Percentiles rank a stretch among this genome's conserved stretches.
Evolutionary conservation across 371 early-diverging fungal genomes (phyloP).

Genomic region (Lichtheimia hyalospora): DNA sequence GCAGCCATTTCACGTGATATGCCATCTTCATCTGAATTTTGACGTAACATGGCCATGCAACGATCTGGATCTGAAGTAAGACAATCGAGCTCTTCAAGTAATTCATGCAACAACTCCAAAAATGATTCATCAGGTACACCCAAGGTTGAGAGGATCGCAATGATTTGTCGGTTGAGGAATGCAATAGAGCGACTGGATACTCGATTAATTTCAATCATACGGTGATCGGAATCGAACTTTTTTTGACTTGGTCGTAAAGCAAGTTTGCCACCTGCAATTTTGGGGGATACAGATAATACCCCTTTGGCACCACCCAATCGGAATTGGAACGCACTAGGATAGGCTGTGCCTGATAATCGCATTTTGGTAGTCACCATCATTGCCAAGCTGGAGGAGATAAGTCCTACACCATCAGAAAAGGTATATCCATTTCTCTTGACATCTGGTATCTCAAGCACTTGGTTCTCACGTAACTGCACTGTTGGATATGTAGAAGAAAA

Average conservation of each 20-base stretch:
- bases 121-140: slow-evolving; percentile 54
- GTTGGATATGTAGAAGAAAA: slow-evolving; percentile 58
- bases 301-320: slow-evolving; percentile 79
- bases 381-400: slow-evolving; percentile 53
- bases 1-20: slow-evolving; percentile 27
- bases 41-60: slow-evolving; percentile 33
- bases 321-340: slow-evolving; percentile 74
- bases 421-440: slow-evolving; percentile 46
- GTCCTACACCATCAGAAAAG: slow-evolving; percentile 78
- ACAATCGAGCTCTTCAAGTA: slow-evolving; percentile 30
- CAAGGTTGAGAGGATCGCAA: slow-evolving; percentile 58
- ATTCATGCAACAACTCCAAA: slow-evolving; percentile 38
- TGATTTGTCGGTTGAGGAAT: slow-evolving; percentile 64
- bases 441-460: slow-evolving; percentile 52
- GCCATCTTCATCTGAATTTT: slow-evolving; percentile 48
- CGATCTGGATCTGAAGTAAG: slow-evolving; percentile 26
- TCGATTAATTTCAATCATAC: slow-evolving; percentile 54
- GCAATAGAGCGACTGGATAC: slow-evolving; percentile 40
- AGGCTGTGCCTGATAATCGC: slow-evolving; percentile 37
- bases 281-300: slow-evolving; percentile 38
- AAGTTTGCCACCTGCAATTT: slow-evolving; percentile 25
- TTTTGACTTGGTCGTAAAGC: slow-evolving; percentile 63
- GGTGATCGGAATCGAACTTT: slow-evolving; percentile 56
- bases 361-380: slow-evolving; percentile 31
- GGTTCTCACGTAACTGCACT: slow-evolving; percentile 15